Evolutionary conservation across 2,329 filamentous ascomycete genomes (phyloP).

Genomic region (Colletotrichum liaoningense): DNA sequence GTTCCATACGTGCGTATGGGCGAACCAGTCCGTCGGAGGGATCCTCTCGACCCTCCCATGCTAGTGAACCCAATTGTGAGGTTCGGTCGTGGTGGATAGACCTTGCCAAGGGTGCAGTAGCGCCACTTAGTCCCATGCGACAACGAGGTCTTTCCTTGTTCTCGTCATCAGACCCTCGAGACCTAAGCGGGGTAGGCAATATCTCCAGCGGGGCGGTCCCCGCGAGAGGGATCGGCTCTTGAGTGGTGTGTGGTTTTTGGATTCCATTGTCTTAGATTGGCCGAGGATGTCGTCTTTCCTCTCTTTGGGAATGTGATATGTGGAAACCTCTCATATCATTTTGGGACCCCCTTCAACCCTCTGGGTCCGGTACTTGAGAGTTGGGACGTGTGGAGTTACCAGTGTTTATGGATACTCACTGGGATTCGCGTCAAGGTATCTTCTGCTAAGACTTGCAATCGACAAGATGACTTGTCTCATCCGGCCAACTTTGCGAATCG

Average conservation of each 20-base stretch:
- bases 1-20: constrained; percentile 21
- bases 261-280: constrained; percentile 14
- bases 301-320: constrained; percentile 6
- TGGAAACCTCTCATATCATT: not conserved
- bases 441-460: not conserved
- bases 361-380: not conserved
- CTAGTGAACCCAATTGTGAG: constrained; percentile 28
- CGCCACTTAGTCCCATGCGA: not conserved
- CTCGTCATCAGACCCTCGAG: constrained; percentile 23
- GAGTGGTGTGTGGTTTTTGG: not conserved
- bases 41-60: not conserved
- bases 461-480: not conserved
- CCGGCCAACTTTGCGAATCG: not conserved
- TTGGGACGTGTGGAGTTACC: not conserved
- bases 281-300: not conserved
- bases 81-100: constrained; percentile 16
- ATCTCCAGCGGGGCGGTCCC: constrained; percentile 18
- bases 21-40: constrained; percentile 19
- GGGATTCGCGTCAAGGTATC: constrained; percentile 1
- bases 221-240: not conserved
- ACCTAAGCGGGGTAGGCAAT: constrained; percentile 25
- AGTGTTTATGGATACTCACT: not conserved
- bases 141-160: constrained; percentile 27
- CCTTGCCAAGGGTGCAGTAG: constrained; percentile 32
- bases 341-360: not conserved